Percentiles rank a stretch among this genome's conserved stretches.
Conservation (phyloP, 345 rosid species). For the Sisymbrium altissimum region DNA sequence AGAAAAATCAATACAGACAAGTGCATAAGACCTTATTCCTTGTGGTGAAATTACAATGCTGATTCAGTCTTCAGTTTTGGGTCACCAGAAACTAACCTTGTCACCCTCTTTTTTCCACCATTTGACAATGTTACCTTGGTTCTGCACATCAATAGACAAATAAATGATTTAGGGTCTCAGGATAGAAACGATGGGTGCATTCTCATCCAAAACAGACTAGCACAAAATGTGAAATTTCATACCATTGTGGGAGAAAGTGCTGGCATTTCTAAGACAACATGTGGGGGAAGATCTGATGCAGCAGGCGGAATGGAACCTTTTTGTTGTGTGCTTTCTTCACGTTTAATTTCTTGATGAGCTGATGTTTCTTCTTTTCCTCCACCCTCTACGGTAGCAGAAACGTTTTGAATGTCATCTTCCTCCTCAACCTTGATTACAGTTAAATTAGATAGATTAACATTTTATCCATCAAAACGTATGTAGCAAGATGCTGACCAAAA, state of each 20-base stretch:
- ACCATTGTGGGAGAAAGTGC: conserved; percentile 99
- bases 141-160: conserved; percentile 45
- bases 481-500: conserved; percentile 7
- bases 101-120: conserved; percentile 98
- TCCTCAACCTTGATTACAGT: conserved; percentile 77
- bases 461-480: neutral
- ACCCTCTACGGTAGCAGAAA: conserved; percentile 47
- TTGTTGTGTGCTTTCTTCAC: conserved; percentile 40
- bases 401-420: conserved; percentile 63
- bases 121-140: conserved; percentile 82
- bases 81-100: conserved; percentile 55
- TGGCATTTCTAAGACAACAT: conserved; percentile 82
- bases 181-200: neutral
- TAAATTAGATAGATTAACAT: conserved; percentile 25
- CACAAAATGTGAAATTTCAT: conserved; percentile 29
- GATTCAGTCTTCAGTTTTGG: conserved; percentile 19
- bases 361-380: conserved; percentile 50
- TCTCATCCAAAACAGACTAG: conserved; percentile 13
- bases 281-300: conserved; percentile 76
- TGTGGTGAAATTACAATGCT: conserved; percentile 6
- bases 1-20: conserved; percentile 22
- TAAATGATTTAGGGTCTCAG: conserved; percentile 19
- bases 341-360: conserved; percentile 37
- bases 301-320: conserved; percentile 38
- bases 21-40: neutral